Evolutionary conservation across 805 yeast species (phyloP), one percentile per base, ranked within the genome.

Genomic region (Candida coquimbonensis): DNA sequence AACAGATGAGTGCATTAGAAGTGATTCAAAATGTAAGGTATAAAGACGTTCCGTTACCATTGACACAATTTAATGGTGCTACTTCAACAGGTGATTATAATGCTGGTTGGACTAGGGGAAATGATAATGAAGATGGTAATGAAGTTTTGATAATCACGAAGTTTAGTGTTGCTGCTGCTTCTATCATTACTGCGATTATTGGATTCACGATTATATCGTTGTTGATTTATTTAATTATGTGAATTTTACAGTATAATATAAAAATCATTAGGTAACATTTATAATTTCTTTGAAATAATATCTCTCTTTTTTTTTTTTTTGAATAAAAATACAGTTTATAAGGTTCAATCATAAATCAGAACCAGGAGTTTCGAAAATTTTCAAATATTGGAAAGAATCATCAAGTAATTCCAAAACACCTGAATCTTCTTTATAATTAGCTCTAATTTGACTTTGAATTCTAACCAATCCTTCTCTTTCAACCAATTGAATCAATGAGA

Each of bases 1-100:
- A 91, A 67, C 96, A 91, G 66, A 84, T 87, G 76, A 68, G 82
- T 32, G 96, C 96, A 0, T 66, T 89, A 50, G 97, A 89, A 57
- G 67, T 67, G 1, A 69, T 79, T 53, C 72, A 69, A 26, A 74
- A 71, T 42, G 57, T 74, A 9, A 53, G 57, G 37, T 64, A 66
- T 41, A 52, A 57, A 29, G 46, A 56, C 4, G 59, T 59, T 55
- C 73, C 75, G 3, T 73, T 77, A 33, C 96, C 96, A 1, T 77
- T 72, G 50, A 79, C 89, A 1, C 71, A 77, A 16, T 45, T 59
- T 1, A 69, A 69, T 39, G 96, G 96, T 40, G 96, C 89, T 27
- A 65, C 86, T 1, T 83, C 95, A 0, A 48, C 54, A 5, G 90
- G 91, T 47, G 73, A 78, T 61, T 76, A 80, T 12, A 73, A 78